phyloP scores from a whole-genome alignment of 306 rosid genomes.

The Psophocarpus tetragonolobus region DNA sequence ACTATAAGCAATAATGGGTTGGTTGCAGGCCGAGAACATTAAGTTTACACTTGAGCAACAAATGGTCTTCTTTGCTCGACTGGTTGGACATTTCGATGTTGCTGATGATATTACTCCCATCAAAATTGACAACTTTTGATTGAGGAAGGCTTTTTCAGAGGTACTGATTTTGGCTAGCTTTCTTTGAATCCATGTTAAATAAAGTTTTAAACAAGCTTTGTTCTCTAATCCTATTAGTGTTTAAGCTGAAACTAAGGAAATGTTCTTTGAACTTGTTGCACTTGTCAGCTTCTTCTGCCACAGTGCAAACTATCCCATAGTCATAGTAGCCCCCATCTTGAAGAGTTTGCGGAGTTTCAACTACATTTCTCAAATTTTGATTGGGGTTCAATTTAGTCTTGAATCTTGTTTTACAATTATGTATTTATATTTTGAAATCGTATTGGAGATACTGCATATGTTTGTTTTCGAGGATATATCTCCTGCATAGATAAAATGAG shows the following conservation, averaged over 20 bases:
- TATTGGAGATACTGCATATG: not conserved
- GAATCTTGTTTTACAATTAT: not conserved
- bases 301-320: not conserved
- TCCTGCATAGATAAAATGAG: not conserved
- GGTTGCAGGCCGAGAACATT: conserved; percentile 88
- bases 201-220: not conserved
- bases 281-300: conserved; percentile 8
- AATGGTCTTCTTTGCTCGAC: conserved; percentile 96
- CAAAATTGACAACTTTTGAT: conserved; percentile 75
- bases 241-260: conserved; percentile 19
- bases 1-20: conserved; percentile 23
- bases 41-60: conserved; percentile 89
- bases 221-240: conserved; percentile 4
- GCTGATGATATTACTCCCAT: conserved; percentile 82
- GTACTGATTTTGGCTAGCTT: conserved; percentile 8
- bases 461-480: not conserved
- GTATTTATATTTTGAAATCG: conserved; percentile 13
- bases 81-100: conserved; percentile 77
- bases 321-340: not conserved
- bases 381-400: not conserved
- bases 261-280: conserved; percentile 10
- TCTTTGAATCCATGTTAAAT: not conserved
- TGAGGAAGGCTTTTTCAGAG: conserved; percentile 30
- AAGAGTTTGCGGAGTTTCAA: conserved; percentile 25
- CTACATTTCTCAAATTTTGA: conserved; percentile 3